phyloP scores from a whole-genome alignment of 179 eudicot species.

The Beta corolliflora region DNA sequence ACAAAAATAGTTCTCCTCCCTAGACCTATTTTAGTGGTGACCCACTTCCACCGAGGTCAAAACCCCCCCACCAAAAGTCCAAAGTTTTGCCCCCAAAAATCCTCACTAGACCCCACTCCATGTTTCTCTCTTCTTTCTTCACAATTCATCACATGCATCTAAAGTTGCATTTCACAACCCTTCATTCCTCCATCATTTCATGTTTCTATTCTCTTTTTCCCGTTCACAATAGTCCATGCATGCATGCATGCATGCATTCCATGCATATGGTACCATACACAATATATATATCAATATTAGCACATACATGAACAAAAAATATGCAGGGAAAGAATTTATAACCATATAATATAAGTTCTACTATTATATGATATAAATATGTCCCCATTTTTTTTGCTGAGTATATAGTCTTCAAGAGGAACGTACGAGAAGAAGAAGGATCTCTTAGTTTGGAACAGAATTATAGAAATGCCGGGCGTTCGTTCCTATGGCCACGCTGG shows the following conservation, averaged over 20 bases:
- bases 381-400: slow-evolving; percentile 19
- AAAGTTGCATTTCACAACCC: background rate
- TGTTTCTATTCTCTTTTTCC: background rate
- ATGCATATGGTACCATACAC: background rate
- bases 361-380: slow-evolving; percentile 26
- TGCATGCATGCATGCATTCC: background rate
- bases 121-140: slow-evolving; percentile 17
- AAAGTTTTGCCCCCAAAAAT: slow-evolving; percentile 19
- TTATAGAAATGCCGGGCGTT: background rate
- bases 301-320: background rate
- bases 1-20: background rate
- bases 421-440: background rate
- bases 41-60: slow-evolving; percentile 25
- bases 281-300: background rate
- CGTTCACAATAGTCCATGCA: background rate
- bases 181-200: background rate
- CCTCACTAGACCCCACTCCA: slow-evolving; percentile 17
- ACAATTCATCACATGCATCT: slow-evolving; percentile 8
- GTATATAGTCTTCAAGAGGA: slow-evolving; percentile 31
- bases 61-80: slow-evolving; percentile 21
- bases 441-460: slow-evolving; percentile 14
- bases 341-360: slow-evolving; percentile 22
- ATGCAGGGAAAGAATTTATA: slow-evolving; percentile 15
- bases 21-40: slow-evolving; percentile 12
- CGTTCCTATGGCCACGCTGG: background rate